Percentiles rank a stretch among this genome's conserved stretches.
Conservation (phyloP, 306 rosid genomes). For the Dalbergia cultrata region DNA sequence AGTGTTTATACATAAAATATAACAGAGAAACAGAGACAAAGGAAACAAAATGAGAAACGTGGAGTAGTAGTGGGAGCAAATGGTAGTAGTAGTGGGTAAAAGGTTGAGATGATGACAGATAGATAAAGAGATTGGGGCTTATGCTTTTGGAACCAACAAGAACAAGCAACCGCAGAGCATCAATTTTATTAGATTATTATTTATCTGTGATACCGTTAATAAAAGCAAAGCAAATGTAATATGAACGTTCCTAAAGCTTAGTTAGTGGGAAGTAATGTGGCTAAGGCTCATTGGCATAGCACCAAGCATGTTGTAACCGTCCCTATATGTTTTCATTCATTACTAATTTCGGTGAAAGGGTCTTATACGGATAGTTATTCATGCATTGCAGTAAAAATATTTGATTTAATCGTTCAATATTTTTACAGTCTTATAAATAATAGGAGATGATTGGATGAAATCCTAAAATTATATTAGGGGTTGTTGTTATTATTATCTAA, state of each 20-base stretch:
- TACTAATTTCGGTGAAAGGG: background rate
- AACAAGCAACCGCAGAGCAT: slow-evolving; percentile 43
- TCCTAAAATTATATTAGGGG: too few species aligned
- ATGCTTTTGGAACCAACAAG: slow-evolving; percentile 48
- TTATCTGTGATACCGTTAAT: slow-evolving; percentile 40
- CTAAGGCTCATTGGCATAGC: background rate
- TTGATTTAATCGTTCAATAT: too few species aligned
- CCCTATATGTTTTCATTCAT: slow-evolving; percentile 13
- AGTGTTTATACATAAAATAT: slow-evolving; percentile 27
- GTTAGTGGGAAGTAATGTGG: slow-evolving; percentile 15
- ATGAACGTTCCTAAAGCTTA: background rate
- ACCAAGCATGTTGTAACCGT: slow-evolving; percentile 6
- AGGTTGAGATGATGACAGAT: slow-evolving; percentile 15
- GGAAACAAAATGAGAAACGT: slow-evolving; percentile 40
- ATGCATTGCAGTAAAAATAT: too few species aligned
- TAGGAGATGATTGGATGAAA: too few species aligned
- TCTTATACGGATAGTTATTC: too few species aligned
- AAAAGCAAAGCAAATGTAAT: slow-evolving; percentile 22
- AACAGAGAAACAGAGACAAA: slow-evolving; percentile 3
- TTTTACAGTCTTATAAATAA: too few species aligned
- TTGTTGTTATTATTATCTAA: background rate
- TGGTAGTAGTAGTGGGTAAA: slow-evolving; percentile 32
- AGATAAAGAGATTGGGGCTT: slow-evolving; percentile 15
- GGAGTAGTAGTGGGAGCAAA: slow-evolving; percentile 46
- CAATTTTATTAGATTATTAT: background rate